A percentile compares a stretch with the other conserved stretches of the same genome.
These are phyloP conservation scores for Neurospora africana DNA, from an alignment of 495 filamentous ascomycete species.

Conservation along the genomic window DNA sequence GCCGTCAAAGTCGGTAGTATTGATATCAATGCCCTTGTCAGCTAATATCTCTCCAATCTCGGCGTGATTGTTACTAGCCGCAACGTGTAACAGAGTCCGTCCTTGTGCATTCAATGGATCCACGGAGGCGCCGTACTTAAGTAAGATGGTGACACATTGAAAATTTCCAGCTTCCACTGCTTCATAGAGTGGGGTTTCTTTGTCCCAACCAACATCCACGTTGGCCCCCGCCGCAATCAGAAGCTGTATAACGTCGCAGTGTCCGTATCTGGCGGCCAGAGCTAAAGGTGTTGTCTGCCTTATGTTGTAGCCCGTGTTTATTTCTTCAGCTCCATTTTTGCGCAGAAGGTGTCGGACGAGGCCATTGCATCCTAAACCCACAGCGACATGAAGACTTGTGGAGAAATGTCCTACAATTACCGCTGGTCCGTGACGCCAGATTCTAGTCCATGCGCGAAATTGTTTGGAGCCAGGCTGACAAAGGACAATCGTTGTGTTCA, in stretches of 20 bases:
- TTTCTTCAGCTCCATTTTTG: background rate
- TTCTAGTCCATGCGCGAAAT: too few species aligned
- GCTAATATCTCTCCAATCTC: background rate
- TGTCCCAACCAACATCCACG: background rate
- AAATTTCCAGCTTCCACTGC: fast-evolving
- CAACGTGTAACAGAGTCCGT: background rate
- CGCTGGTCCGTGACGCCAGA: too few species aligned
- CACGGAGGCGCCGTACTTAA: background rate
- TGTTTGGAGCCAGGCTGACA: background rate
- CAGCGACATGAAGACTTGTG: background rate
- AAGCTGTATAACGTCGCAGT: fast-evolving
- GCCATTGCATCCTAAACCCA: background rate
- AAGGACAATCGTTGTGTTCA: background rate
- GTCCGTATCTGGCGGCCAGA: background rate
- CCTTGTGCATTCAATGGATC: fast-evolving
- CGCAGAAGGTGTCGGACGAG: background rate
- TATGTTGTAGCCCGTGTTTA: fast-evolving
- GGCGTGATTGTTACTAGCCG: fast-evolving
- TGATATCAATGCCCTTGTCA: background rate
- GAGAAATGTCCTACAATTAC: fast-evolving
- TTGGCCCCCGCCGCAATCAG: background rate
- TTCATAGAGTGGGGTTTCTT: background rate
- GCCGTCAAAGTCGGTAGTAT: background rate
- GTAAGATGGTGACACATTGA: background rate
- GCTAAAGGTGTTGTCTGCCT: background rate